Conservation (phyloP, 495 filamentous ascomycete genomes). For the Penicillium odoratum region DNA sequence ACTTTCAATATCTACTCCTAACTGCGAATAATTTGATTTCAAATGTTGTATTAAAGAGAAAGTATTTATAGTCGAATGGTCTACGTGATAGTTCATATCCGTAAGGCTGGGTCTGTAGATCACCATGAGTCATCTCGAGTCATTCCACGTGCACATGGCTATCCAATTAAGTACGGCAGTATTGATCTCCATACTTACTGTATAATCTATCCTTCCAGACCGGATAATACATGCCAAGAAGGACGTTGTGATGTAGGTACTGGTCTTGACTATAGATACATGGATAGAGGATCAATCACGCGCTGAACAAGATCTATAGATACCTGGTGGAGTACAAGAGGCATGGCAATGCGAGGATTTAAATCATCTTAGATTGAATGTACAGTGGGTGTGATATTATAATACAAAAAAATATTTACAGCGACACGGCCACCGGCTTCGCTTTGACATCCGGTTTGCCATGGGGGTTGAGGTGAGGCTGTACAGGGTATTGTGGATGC, state of each 20-base stretch:
- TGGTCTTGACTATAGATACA: no score
- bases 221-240: no score
- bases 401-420: background rate
- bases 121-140: background rate
- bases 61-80: background rate
- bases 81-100: background rate
- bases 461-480: background rate
- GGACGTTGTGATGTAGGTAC: no score
- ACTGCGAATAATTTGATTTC: no score
- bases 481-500: conserved; percentile 6
- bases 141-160: background rate
- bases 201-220: no score
- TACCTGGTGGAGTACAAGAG: background rate
- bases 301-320: no score
- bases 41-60: no score
- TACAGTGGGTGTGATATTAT: background rate
- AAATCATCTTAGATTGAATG: background rate
- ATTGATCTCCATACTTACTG: no score
- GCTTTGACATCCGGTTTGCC: background rate
- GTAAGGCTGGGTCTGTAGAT: background rate
- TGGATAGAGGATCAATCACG: no score
- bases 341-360: background rate
- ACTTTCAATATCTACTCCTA: background rate
- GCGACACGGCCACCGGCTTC: background rate
- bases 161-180: background rate